Evolutionary conservation across 345 rosid genomes (phyloP).

Genomic region (Psidium guajava): DNA sequence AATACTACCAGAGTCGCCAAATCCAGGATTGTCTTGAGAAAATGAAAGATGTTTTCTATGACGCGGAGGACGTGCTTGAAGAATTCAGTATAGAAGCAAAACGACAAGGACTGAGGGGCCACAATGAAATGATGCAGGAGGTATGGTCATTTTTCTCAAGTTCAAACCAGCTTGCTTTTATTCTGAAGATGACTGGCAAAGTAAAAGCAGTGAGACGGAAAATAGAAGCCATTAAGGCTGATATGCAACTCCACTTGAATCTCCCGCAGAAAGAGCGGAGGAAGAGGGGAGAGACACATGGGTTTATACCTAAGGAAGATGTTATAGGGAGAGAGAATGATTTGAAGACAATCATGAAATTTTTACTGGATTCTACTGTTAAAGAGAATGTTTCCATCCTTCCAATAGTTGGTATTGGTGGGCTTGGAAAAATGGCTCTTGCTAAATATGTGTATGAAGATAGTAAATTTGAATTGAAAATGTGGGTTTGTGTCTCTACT

Average conservation of each 20-base stretch:
- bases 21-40: neutral
- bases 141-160: neutral
- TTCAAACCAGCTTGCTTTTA: neutral
- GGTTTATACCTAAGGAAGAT: neutral
- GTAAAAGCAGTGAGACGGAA: neutral
- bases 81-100: neutral
- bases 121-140: neutral
- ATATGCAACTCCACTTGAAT: neutral
- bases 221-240: neutral
- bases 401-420: neutral
- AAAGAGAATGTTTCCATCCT: neutral
- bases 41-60: neutral
- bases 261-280: neutral
- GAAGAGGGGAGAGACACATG: neutral
- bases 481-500: neutral
- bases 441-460: neutral
- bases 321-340: neutral
- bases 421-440: neutral
- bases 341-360: accelerated
- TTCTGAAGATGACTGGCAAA: neutral
- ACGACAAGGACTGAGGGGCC: neutral
- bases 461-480: neutral
- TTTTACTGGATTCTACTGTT: neutral
- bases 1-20: neutral
- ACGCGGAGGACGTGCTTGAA: neutral